A percentile compares a stretch with the other conserved stretches of the same genome.
Evolutionary conservation across 371 early-diverging fungal genomes (phyloP).

Genomic region (Globomyces sp.): DNA sequence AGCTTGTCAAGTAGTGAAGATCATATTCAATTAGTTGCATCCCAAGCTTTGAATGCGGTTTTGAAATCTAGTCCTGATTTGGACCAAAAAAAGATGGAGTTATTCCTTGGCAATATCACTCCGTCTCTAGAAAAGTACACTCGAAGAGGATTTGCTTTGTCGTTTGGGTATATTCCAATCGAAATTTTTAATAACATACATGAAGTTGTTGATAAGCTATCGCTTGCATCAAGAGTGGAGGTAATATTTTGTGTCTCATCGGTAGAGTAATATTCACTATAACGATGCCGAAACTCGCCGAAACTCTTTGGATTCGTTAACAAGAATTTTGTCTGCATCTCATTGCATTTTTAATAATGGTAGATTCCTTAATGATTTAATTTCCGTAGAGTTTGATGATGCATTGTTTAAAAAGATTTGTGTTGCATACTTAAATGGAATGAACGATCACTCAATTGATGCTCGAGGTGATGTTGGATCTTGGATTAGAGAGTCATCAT

Average conservation of each 20-base stretch:
- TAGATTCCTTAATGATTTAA: not conserved
- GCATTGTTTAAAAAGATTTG: slow-evolving; percentile 48
- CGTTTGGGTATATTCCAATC: slow-evolving; percentile 59
- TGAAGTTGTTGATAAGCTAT: slow-evolving; percentile 19
- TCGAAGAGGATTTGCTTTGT: slow-evolving; percentile 66
- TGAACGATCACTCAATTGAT: slow-evolving; percentile 85
- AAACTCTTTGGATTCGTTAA: slow-evolving; percentile 62
- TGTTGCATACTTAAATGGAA: slow-evolving; percentile 50
- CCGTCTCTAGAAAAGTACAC: slow-evolving; percentile 43
- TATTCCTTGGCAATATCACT: not conserved
- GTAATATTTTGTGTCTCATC: too few species aligned
- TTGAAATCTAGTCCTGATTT: not conserved
- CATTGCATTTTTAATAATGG: not conserved
- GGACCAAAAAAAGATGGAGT: slow-evolving; percentile 7
- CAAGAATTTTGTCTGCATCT: slow-evolving; percentile 11
- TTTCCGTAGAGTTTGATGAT: slow-evolving; percentile 1
- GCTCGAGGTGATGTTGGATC: slow-evolving; percentile 95
- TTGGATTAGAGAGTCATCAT: slow-evolving; percentile 79
- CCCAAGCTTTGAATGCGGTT: slow-evolving; percentile 38
- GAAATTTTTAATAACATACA: slow-evolving; percentile 35
- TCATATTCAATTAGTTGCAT: slow-evolving; percentile 62
- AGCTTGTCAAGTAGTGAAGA: slow-evolving; percentile 67
- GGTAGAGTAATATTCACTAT: not conserved
- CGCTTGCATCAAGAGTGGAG: not conserved
- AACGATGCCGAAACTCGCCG: slow-evolving; percentile 68